Evolutionary conservation across 2,329 filamentous ascomycete genomes (phyloP).

Genomic region (Didymella pomorum): DNA sequence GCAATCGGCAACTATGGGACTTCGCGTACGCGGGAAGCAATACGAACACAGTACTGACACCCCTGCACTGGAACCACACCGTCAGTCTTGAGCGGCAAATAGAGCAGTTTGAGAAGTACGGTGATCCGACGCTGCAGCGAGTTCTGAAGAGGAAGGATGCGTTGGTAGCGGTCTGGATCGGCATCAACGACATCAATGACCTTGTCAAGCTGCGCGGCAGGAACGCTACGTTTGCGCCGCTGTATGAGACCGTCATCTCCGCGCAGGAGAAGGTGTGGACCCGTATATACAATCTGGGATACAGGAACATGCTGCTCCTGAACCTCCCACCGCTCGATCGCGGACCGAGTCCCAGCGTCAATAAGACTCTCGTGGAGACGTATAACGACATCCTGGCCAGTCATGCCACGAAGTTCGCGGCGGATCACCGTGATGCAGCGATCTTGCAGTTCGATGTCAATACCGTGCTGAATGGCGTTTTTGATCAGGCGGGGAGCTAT

Average conservation of each 20-base stretch:
- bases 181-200: slow-evolving; percentile 65
- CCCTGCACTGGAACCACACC: slow-evolving; percentile 62
- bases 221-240: slow-evolving; percentile 54
- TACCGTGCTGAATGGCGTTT: slow-evolving; percentile 51
- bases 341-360: slow-evolving; percentile 5
- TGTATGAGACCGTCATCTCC: slow-evolving; percentile 55
- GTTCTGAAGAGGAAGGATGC: slow-evolving; percentile 49
- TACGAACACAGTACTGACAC: slow-evolving; percentile 52
- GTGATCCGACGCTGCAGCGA: slow-evolving; percentile 50
- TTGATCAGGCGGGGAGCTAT: slow-evolving; percentile 54
- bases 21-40: slow-evolving; percentile 65
- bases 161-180: slow-evolving; percentile 63
- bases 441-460: slow-evolving; percentile 58
- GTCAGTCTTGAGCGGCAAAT: slow-evolving; percentile 61
- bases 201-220: slow-evolving; percentile 50
- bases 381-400: slow-evolving; percentile 54
- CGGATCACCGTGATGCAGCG: slow-evolving; percentile 42
- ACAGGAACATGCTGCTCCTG: slow-evolving; percentile 54
- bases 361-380: slow-evolving; percentile 51
- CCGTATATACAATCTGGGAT: slow-evolving; percentile 55
- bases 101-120: slow-evolving; percentile 58
- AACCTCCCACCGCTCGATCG: slow-evolving; percentile 25
- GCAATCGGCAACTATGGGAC: slow-evolving; percentile 62
- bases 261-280: slow-evolving; percentile 55
- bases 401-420: slow-evolving; percentile 49